phyloP scores from a whole-genome alignment of 768 basidiomycete species.

The Xerocomus spinulosus region DNA sequence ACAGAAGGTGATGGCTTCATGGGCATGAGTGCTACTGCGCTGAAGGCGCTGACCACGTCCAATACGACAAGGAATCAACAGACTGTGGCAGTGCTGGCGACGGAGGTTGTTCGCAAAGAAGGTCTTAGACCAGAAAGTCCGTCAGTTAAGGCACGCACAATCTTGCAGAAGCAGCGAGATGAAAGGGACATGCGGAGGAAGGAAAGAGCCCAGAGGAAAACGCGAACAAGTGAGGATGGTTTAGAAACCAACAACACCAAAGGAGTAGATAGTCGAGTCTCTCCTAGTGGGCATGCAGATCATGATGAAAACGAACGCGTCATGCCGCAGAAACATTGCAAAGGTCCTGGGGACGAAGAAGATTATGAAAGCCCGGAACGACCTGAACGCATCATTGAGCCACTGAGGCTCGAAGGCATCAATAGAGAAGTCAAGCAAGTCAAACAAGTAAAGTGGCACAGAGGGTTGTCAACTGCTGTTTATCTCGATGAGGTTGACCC shows the following conservation, averaged over 20 bases:
- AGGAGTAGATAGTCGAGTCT: slow-evolving; percentile 14
- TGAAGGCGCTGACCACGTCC: slow-evolving; percentile 64
- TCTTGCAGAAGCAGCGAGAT: slow-evolving; percentile 62
- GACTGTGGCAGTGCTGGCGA: slow-evolving; percentile 59
- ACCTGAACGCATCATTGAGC: slow-evolving; percentile 38
- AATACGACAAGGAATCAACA: slow-evolving; percentile 74
- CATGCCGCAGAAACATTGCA: slow-evolving; percentile 39
- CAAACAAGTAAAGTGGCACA: slow-evolving; percentile 76
- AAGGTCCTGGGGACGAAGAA: slow-evolving; percentile 78
- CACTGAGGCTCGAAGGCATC: slow-evolving; percentile 34
- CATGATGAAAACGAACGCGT: slow-evolving; percentile 28
- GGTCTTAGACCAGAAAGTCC: slow-evolving; percentile 77
- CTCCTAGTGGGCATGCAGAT: slow-evolving; percentile 2
- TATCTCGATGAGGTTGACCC: slow-evolving; percentile 62
- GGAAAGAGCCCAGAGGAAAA: slow-evolving; percentile 58
- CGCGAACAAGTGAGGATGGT: slow-evolving; percentile 41
- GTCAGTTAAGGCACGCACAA: slow-evolving; percentile 64
- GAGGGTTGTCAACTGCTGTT: slow-evolving; percentile 56
- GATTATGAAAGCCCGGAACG: slow-evolving; percentile 68
- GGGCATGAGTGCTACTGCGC: slow-evolving; percentile 63
- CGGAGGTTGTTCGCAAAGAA: slow-evolving; percentile 63
- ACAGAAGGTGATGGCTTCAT: slow-evolving; percentile 45
- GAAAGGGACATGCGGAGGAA: slow-evolving; percentile 50
- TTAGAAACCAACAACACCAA: slow-evolving; percentile 26
- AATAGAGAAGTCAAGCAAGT: slow-evolving; percentile 30